Evolutionary conservation across 805 yeast species (phyloP).

Genomic region (Ogataea paraovalis): DNA sequence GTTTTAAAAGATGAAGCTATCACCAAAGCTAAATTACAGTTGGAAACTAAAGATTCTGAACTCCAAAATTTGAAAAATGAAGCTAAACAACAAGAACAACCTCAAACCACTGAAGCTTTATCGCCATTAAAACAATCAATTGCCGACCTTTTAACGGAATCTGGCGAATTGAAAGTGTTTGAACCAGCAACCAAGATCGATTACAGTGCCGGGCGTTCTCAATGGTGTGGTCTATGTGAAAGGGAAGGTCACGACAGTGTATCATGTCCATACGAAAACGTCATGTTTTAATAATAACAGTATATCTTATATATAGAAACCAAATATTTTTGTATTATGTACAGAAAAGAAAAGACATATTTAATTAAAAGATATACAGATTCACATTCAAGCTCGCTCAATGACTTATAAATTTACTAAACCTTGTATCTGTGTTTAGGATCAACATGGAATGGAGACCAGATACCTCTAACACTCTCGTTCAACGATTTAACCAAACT

Average conservation of each 20-base stretch:
- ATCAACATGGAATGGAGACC: constrained; percentile 91
- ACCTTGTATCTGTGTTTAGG: constrained; percentile 46
- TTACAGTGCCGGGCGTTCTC: constrained; percentile 67
- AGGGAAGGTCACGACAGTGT: constrained; percentile 81
- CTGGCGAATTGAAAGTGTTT: constrained; percentile 35
- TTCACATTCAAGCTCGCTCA: no score
- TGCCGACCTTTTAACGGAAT: constrained; percentile 2
- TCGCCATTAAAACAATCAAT: neutral
- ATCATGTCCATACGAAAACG: constrained; percentile 80
- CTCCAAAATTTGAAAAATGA: constrained; percentile 7
- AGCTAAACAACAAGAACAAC: neutral
- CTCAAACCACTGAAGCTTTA: neutral
- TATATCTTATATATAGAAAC: constrained; percentile 8
- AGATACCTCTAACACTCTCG: constrained; percentile 86
- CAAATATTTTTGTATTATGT: constrained; percentile 4
- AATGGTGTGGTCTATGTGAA: constrained; percentile 95
- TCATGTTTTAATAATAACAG: constrained; percentile 16
- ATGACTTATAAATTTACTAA: constrained; percentile 15
- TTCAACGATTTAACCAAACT: constrained; percentile 80
- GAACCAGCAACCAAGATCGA: constrained; percentile 48
- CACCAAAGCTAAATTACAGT: constrained; percentile 4
- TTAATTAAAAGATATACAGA: neutral
- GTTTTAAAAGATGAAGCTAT: neutral
- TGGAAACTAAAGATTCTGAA: neutral
- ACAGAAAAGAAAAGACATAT: constrained; percentile 3